These are phyloP conservation scores for Gloeostereum incarnatum DNA, from an alignment of 768 basidiomycete species.

Conservation along the genomic window DNA sequence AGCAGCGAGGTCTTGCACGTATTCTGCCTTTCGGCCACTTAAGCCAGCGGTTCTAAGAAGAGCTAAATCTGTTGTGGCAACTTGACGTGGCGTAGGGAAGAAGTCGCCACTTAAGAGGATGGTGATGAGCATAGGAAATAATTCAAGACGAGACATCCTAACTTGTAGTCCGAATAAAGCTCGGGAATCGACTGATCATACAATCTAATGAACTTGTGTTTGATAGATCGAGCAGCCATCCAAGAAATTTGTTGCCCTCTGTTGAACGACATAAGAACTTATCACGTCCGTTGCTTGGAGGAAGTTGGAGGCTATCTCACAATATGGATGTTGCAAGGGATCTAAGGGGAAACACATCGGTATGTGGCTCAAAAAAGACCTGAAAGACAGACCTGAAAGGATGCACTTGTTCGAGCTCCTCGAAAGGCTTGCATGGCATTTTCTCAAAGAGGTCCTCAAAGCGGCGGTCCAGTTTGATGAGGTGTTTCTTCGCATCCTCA, in stretches of 20 bases:
- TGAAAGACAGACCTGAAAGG: slow-evolving; percentile 49
- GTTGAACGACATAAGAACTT: slow-evolving; percentile 3
- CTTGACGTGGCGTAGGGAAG: slow-evolving; percentile 69
- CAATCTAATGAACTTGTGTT: slow-evolving; percentile 67
- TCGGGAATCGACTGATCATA: slow-evolving; percentile 72
- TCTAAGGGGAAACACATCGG: slow-evolving; percentile 21
- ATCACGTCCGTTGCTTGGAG: no score
- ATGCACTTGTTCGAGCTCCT: slow-evolving; percentile 65
- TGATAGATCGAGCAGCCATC: slow-evolving; percentile 79
- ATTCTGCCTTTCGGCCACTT: slow-evolving; percentile 83
- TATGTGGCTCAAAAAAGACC: not conserved
- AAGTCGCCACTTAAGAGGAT: slow-evolving; percentile 19
- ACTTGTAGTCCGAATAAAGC: slow-evolving; percentile 44
- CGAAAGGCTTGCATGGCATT: slow-evolving; percentile 69
- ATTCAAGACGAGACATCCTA: slow-evolving; percentile 19
- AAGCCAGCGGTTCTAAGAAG: slow-evolving; percentile 67
- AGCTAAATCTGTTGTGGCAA: slow-evolving; percentile 48
- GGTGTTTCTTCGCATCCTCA: slow-evolving; percentile 63
- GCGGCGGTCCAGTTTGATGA: slow-evolving; percentile 56
- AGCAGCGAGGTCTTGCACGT: slow-evolving; percentile 73
- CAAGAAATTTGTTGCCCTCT: slow-evolving; percentile 81
- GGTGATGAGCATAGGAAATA: slow-evolving; percentile 6
- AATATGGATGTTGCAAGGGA: slow-evolving; percentile 68
- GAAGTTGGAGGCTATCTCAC: slow-evolving; percentile 27
- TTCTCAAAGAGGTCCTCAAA: slow-evolving; percentile 61